These are phyloP conservation scores for Silene conica DNA, from an alignment of 148 eudicot species.

Conservation along the genomic window DNA sequence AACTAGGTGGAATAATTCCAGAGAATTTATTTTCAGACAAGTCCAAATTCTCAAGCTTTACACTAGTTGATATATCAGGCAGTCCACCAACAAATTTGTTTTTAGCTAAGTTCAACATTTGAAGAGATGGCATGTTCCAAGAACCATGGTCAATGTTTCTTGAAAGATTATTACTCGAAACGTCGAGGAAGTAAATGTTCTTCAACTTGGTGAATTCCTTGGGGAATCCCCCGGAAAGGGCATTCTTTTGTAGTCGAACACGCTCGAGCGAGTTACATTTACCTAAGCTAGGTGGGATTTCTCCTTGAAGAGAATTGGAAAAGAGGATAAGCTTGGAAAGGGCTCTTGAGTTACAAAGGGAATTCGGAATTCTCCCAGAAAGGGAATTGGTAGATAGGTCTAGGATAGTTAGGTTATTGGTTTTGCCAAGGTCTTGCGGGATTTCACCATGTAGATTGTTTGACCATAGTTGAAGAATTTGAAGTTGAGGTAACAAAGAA, in stretches of 20 bases:
- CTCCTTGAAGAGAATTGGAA: slow-evolving; percentile 63
- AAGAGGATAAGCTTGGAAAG: slow-evolving; percentile 78
- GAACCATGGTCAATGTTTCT: slow-evolving; percentile 35
- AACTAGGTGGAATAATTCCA: slow-evolving; percentile 43
- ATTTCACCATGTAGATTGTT: slow-evolving; percentile 63
- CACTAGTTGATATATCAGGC: slow-evolving; percentile 51
- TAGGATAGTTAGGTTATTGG: slow-evolving; percentile 64
- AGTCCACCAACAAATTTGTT: slow-evolving; percentile 52
- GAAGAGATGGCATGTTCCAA: slow-evolving; percentile 71
- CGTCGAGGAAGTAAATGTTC: slow-evolving; percentile 61
- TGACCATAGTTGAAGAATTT: slow-evolving; percentile 83
- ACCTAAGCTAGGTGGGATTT: slow-evolving; percentile 51
- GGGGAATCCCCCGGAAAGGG: slow-evolving; percentile 50
- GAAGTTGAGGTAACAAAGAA: slow-evolving; percentile 54
- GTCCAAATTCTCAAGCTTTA: slow-evolving; percentile 62
- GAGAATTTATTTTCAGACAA: slow-evolving; percentile 57
- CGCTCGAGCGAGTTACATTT: slow-evolving; percentile 53
- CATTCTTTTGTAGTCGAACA: slow-evolving; percentile 61
- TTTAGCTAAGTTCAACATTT: slow-evolving; percentile 68
- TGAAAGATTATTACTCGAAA: slow-evolving; percentile 50
- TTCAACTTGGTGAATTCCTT: slow-evolving; percentile 47
- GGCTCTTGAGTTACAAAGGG: slow-evolving; percentile 46
- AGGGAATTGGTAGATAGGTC: slow-evolving; percentile 88
- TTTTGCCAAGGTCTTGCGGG: slow-evolving; percentile 60
- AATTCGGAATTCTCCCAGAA: slow-evolving; percentile 62